Percentiles rank a stretch among this genome's conserved stretches.
Evolutionary conservation across 257 asterid species (phyloP).

Genomic region (Thymus mandschuricus): DNA sequence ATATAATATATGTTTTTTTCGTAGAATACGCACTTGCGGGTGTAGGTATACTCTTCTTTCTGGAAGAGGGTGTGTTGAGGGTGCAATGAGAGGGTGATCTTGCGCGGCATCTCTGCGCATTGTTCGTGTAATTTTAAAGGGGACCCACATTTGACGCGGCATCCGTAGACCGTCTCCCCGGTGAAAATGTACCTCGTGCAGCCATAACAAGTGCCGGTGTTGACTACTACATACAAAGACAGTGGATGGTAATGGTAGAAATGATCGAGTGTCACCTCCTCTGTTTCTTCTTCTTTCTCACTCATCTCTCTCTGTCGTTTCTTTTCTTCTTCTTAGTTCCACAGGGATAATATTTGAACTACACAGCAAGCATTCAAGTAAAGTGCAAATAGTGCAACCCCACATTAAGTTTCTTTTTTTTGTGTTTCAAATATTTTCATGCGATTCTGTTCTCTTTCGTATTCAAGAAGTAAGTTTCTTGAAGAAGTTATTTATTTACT

Average conservation of each 20-base stretch:
- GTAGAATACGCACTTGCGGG: neutral
- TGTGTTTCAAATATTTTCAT: too few relatives aligned
- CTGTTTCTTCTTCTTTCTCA: neutral
- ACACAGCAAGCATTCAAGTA: too few relatives aligned
- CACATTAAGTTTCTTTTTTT: too few relatives aligned
- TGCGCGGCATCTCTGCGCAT: conserved; percentile 19
- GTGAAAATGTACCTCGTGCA: neutral
- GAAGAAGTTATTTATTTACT: too few relatives aligned
- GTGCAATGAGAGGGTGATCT: conserved; percentile 8
- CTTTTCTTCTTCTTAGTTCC: too few relatives aligned
- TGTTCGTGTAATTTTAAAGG: neutral
- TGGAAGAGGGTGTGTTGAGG: conserved; percentile 19
- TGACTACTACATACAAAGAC: neutral
- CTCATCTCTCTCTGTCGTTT: too few relatives aligned
- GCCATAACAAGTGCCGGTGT: neutral
- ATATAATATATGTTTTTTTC: too few relatives aligned
- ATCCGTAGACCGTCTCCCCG: neutral
- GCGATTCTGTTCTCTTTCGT: too few relatives aligned
- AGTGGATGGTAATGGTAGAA: neutral
- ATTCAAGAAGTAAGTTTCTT: too few relatives aligned
- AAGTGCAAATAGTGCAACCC: too few relatives aligned
- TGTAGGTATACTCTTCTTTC: neutral
- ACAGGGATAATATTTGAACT: too few relatives aligned
- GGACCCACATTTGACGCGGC: neutral
- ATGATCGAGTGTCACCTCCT: too few relatives aligned